phyloP scores from a whole-genome alignment of 2,329 filamentous ascomycete genomes.

The Sarocladium oryzae region DNA sequence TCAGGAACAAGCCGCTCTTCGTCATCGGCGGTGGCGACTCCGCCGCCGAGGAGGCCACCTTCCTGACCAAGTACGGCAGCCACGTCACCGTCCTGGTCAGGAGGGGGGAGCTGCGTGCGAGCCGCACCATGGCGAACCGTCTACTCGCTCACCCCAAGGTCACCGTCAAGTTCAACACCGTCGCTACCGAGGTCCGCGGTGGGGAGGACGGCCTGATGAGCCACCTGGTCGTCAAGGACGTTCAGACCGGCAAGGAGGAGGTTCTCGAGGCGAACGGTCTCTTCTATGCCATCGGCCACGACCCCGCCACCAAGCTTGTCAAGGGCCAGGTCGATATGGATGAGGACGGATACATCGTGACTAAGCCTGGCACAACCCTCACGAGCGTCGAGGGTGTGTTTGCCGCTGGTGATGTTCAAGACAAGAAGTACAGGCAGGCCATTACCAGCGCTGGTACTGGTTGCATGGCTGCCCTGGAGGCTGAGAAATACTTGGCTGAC shows the following conservation, averaged over 20 bases:
- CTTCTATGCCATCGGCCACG: conserved; percentile 96
- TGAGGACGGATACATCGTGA: conserved; percentile 84
- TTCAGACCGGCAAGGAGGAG: conserved; percentile 67
- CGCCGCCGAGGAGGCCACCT: conserved; percentile 94
- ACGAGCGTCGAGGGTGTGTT: conserved; percentile 91
- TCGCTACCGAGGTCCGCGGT: conserved; percentile 77
- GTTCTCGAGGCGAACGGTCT: conserved; percentile 85
- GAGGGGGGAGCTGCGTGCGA: conserved; percentile 77
- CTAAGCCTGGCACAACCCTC: conserved; percentile 78
- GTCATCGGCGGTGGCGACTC: conserved; percentile 97
- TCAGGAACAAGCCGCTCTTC: conserved; percentile 89
- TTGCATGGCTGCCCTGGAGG: conserved; percentile 91
- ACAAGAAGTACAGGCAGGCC: conserved; percentile 96
- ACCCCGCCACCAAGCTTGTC: conserved; percentile 84
- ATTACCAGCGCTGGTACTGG: conserved; percentile 95
- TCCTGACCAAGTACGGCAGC: conserved; percentile 94
- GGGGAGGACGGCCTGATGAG: conserved; percentile 84
- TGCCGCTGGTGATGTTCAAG: conserved; percentile 94
- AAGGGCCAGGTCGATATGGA: conserved; percentile 88
- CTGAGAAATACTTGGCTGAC: conserved; percentile 87
- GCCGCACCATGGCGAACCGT: conserved; percentile 85
- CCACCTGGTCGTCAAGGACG: conserved; percentile 77
- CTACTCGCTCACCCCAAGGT: conserved; percentile 81
- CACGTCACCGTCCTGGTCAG: conserved; percentile 93
- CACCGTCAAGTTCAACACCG: conserved; percentile 79